A percentile compares a stretch with the other conserved stretches of the same genome.
Evolutionary conservation across 768 basidiomycete genomes (phyloP).

Genomic region (Scleroderma bovista): DNA sequence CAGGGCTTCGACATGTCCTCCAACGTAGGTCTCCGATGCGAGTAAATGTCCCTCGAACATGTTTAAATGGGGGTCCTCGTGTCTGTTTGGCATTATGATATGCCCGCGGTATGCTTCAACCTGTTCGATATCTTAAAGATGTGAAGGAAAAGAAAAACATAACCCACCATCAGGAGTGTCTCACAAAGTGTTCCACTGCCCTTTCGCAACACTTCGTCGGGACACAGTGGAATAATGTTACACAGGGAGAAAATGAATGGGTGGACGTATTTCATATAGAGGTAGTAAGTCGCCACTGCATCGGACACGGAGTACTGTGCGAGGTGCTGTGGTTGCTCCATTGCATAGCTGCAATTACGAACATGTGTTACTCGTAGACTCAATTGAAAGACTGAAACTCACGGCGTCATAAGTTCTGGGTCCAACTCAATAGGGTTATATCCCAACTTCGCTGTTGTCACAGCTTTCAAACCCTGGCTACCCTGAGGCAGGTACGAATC

Average conservation of each 20-base stretch:
- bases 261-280: slow-evolving; percentile 99
- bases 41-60: slow-evolving; percentile 97
- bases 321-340: slow-evolving; percentile 90
- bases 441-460: slow-evolving; percentile 92
- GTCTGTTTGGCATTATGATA: slow-evolving; percentile 97
- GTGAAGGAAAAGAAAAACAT: background rate
- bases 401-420: slow-evolving; percentile 99
- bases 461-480: slow-evolving; percentile 96
- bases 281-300: slow-evolving; percentile 99
- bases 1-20: slow-evolving; percentile 96
- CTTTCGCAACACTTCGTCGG: slow-evolving; percentile 94
- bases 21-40: slow-evolving; percentile 96
- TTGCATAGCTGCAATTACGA: slow-evolving; percentile 67
- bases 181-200: slow-evolving; percentile 97
- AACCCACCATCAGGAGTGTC: slow-evolving; percentile 88
- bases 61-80: slow-evolving; percentile 86
- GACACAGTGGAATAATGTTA: slow-evolving; percentile 96
- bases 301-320: slow-evolving; percentile 99
- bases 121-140: slow-evolving; percentile 36
- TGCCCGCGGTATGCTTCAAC: slow-evolving; percentile 90
- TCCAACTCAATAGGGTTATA: slow-evolving; percentile 97
- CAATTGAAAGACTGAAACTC: slow-evolving; percentile 25
- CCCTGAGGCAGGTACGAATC: slow-evolving; percentile 99
- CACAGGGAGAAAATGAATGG: slow-evolving; percentile 99
- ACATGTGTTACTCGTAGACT: background rate